A percentile compares a stretch with the other conserved stretches of the same genome.
These are phyloP conservation scores for Citrullus mucosospermus DNA, from an alignment of 306 rosid species.

Conservation along the genomic window DNA sequence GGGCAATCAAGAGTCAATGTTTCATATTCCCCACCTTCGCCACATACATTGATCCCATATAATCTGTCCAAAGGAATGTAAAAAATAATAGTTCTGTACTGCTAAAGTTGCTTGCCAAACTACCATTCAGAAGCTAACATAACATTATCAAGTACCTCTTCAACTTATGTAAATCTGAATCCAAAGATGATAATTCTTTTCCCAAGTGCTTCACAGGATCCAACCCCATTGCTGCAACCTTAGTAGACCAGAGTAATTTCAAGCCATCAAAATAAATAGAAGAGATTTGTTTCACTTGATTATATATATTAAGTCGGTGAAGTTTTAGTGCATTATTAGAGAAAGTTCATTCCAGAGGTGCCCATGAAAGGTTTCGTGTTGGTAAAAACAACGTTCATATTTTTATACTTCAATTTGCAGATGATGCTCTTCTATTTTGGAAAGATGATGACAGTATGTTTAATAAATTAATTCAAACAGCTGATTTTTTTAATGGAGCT, in stretches of 20 bases:
- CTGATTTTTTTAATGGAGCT: too few species aligned
- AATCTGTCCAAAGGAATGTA: conserved; percentile 33
- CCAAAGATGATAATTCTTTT: conserved; percentile 56
- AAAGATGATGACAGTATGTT: too few species aligned
- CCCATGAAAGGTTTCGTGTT: too few species aligned
- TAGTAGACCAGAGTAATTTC: conserved; percentile 13
- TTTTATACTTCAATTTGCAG: too few species aligned
- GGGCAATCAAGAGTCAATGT: conserved; percentile 94
- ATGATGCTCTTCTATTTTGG: too few species aligned
- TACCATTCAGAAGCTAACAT: not conserved
- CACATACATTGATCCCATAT: conserved; percentile 86
- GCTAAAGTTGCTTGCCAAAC: not conserved
- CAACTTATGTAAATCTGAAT: conserved; percentile 69
- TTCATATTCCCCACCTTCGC: conserved; percentile 99
- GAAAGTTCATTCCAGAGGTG: too few species aligned
- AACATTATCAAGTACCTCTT: conserved; percentile 36
- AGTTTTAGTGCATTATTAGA: too few species aligned
- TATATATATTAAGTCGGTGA: not conserved
- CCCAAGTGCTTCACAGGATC: conserved; percentile 92
- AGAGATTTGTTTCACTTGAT: not conserved
- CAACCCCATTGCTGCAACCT: conserved; percentile 98
- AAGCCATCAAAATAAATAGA: conserved; percentile 4
- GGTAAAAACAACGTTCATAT: too few species aligned
- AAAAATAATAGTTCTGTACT: not conserved
- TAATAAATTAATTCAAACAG: too few species aligned